Evolutionary conservation across 2,329 filamentous ascomycete genomes (phyloP).

Genomic region (Alternaria ventricosa): DNA sequence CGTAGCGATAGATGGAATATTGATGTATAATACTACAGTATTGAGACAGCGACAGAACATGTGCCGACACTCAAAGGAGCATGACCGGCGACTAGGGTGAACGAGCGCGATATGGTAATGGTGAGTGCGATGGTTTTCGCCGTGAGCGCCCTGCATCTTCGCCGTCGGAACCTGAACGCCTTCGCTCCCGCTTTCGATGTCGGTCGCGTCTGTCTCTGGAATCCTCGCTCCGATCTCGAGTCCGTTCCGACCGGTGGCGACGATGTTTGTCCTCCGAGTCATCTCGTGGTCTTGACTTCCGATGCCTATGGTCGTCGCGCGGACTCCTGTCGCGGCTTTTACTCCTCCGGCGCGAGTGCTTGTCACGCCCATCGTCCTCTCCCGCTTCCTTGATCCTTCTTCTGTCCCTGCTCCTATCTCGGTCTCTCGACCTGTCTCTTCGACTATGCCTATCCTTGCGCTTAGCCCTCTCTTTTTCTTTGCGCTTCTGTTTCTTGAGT

Average conservation of each 20-base stretch:
- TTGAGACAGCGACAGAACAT: background rate
- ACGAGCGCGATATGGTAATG: conserved; percentile 26
- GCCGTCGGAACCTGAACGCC: conserved; percentile 9
- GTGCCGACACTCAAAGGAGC: background rate
- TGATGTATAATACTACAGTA: background rate
- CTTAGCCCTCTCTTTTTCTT: conserved; percentile 57
- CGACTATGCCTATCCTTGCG: conserved; percentile 36
- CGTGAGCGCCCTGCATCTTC: conserved; percentile 13
- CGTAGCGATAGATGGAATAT: background rate
- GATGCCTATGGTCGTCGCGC: conserved; percentile 14
- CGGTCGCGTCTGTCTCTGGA: conserved; percentile 13
- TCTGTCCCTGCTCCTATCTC: conserved; percentile 26
- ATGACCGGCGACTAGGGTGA: conserved; percentile 8
- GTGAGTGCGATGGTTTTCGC: conserved; percentile 20
- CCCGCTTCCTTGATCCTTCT: conserved; percentile 30
- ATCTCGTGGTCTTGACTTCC: conserved; percentile 9
- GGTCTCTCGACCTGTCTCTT: conserved; percentile 33
- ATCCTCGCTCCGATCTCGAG: conserved; percentile 20
- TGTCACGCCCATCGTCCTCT: conserved; percentile 13
- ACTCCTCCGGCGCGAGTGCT: conserved; percentile 21
- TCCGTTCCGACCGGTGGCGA: conserved; percentile 19
- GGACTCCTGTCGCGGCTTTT: conserved; percentile 21
- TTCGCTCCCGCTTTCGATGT: conserved; percentile 17
- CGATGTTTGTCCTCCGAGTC: conserved; percentile 17
- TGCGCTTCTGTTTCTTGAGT: conserved; percentile 56